phyloP scores from a whole-genome alignment of 805 yeast species.

The Saturnispora galanensis region DNA sequence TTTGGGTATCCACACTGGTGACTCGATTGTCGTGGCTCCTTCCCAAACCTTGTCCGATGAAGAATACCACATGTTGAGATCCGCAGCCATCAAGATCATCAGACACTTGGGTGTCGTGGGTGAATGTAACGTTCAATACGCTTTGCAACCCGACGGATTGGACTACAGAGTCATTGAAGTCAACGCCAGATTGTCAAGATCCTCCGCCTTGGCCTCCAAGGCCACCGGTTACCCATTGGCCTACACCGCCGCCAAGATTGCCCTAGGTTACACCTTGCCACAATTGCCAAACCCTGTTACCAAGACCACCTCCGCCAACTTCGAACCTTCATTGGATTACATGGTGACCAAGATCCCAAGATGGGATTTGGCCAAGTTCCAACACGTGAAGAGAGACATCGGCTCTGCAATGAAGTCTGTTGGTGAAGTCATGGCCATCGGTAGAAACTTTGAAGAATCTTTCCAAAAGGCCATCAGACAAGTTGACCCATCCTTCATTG shows the following conservation, averaged over 20 bases:
- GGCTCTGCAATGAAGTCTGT: slow-evolving; percentile 97
- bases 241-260: slow-evolving; percentile 94
- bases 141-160: slow-evolving; percentile 84
- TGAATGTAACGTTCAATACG: slow-evolving; percentile 97
- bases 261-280: slow-evolving; percentile 82
- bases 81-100: slow-evolving; percentile 94
- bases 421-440: slow-evolving; percentile 98
- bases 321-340: slow-evolving; percentile 95
- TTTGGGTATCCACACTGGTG: slow-evolving; percentile 97
- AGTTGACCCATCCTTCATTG: slow-evolving; percentile 82
- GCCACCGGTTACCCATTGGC: slow-evolving; percentile 99
- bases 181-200: slow-evolving; percentile 93
- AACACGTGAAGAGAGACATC: slow-evolving; percentile 78
- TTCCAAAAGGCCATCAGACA: slow-evolving; percentile 97
- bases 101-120: slow-evolving; percentile 98
- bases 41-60: slow-evolving; percentile 95
- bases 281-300: slow-evolving; percentile 92
- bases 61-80: slow-evolving; percentile 95
- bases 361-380: slow-evolving; percentile 96
- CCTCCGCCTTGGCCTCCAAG: slow-evolving; percentile 98
- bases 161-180: slow-evolving; percentile 97
- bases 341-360: slow-evolving; percentile 97
- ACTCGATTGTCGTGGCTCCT: slow-evolving; percentile 97
- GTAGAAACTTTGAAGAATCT: slow-evolving; percentile 95
- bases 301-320: slow-evolving; percentile 87